Evolutionary conservation across 1,284 basidiomycete genomes (phyloP).

Genomic region (Kalmanozyma brasiliensis): DNA sequence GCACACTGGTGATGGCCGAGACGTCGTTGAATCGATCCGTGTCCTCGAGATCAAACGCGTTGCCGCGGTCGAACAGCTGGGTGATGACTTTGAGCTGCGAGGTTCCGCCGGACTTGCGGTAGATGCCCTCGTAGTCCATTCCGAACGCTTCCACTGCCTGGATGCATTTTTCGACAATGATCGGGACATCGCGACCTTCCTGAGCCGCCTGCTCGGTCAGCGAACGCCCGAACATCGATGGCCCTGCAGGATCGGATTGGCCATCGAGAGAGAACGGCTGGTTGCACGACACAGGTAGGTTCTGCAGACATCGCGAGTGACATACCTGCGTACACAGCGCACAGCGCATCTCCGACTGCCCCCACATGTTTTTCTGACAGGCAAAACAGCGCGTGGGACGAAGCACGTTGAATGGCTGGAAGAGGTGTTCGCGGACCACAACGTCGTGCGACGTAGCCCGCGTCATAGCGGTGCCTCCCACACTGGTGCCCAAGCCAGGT

Average conservation of each 20-base stretch:
- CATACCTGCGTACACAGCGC: constrained; percentile 68
- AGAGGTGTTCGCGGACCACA: constrained; percentile 75
- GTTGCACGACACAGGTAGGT: constrained; percentile 56
- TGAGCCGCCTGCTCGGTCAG: constrained; percentile 82
- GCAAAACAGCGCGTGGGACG: constrained; percentile 92
- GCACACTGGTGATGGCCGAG: constrained; percentile 91
- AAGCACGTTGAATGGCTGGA: constrained; percentile 88
- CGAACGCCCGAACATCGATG: constrained; percentile 90
- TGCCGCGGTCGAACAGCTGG: constrained; percentile 91
- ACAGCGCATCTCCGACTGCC: constrained; percentile 86
- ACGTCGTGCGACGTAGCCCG: constrained; percentile 46
- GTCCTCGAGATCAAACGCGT: constrained; percentile 88
- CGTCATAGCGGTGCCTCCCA: constrained; percentile 18
- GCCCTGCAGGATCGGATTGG: constrained; percentile 60
- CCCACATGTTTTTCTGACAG: constrained; percentile 98
- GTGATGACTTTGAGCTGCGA: constrained; percentile 92
- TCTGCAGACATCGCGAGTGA: constrained; percentile 58
- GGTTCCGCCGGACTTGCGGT: constrained; percentile 94
- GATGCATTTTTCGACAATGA: constrained; percentile 87
- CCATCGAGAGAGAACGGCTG: constrained; percentile 57
- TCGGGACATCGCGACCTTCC: constrained; percentile 80
- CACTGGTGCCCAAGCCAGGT: constrained; percentile 5
- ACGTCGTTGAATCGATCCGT: constrained; percentile 94
- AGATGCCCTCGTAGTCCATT: constrained; percentile 93
- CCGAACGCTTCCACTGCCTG: constrained; percentile 67